phyloP scores from a whole-genome alignment of 345 rosid genomes.

The Pelargonium nanum region DNA sequence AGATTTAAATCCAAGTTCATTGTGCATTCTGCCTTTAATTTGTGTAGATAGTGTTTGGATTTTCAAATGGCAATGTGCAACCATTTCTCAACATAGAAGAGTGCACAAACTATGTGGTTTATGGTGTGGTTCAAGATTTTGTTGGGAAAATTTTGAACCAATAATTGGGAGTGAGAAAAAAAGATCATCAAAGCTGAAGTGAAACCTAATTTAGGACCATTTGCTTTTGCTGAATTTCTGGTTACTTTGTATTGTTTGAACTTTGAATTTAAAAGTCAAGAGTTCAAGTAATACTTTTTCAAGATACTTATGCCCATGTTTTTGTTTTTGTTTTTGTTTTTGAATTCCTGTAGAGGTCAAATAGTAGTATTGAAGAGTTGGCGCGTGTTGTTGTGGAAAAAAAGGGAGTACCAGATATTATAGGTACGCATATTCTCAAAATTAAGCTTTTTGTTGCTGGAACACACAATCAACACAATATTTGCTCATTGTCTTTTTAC shows the following conservation, averaged over 20 bases:
- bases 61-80: background rate
- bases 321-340: too few species aligned
- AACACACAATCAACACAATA: too few species aligned
- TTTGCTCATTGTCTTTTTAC: background rate
- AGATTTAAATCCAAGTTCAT: too few species aligned
- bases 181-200: background rate
- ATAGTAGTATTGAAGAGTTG: slow-evolving; percentile 64
- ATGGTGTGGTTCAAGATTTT: background rate
- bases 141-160: too few species aligned
- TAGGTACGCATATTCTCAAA: slow-evolving; percentile 30
- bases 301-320: background rate
- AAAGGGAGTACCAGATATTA: slow-evolving; percentile 79
- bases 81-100: background rate
- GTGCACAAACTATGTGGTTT: too few species aligned
- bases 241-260: background rate
- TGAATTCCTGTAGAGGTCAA: slow-evolving; percentile 36
- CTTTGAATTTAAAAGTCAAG: background rate
- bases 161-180: background rate
- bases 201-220: background rate
- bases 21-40: background rate
- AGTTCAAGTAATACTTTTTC: background rate
- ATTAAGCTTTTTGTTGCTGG: background rate
- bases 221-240: background rate
- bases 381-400: slow-evolving; percentile 65
- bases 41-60: background rate